phyloP scores from a whole-genome alignment of 1,139 yeast species.

The Starmera stellimalicola region DNA sequence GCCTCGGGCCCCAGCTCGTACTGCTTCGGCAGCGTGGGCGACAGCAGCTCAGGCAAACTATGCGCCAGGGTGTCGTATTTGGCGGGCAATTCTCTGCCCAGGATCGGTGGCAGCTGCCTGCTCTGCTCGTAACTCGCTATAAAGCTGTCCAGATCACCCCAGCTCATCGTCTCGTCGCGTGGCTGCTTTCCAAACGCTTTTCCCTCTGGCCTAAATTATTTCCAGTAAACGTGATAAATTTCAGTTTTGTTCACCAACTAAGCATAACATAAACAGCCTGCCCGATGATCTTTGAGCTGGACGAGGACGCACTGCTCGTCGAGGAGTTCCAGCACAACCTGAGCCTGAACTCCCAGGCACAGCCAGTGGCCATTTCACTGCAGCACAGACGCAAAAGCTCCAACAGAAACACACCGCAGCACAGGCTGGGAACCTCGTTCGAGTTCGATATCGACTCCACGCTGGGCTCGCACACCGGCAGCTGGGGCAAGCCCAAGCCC shows the following conservation, averaged over 20 bases:
- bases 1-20: conserved; percentile 3
- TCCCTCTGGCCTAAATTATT: too few relatives aligned
- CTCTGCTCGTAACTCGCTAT: not conserved
- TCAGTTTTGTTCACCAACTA: not conserved
- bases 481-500: conserved; percentile 24
- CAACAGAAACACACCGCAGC: not conserved
- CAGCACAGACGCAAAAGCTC: conserved; percentile 1
- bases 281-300: not conserved
- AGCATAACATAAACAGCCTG: too few relatives aligned
- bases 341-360: not conserved
- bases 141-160: conserved; percentile 2
- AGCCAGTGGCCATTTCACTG: not conserved
- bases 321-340: not conserved
- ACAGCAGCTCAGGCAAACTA: conserved; percentile 9
- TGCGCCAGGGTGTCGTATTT: not conserved
- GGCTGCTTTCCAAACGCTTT: too few relatives aligned
- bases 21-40: conserved; percentile 16
- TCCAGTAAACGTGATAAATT: not conserved
- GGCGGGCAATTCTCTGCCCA: conserved; percentile 6
- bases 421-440: not conserved
- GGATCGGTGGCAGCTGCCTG: conserved; percentile 4
- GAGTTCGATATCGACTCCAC: not conserved
- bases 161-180: too few relatives aligned
- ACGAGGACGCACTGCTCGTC: not conserved
- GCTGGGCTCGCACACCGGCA: not conserved